Conservation (phyloP, 768 basidiomycete species). For the Podaxis carcinomalis region DNA sequence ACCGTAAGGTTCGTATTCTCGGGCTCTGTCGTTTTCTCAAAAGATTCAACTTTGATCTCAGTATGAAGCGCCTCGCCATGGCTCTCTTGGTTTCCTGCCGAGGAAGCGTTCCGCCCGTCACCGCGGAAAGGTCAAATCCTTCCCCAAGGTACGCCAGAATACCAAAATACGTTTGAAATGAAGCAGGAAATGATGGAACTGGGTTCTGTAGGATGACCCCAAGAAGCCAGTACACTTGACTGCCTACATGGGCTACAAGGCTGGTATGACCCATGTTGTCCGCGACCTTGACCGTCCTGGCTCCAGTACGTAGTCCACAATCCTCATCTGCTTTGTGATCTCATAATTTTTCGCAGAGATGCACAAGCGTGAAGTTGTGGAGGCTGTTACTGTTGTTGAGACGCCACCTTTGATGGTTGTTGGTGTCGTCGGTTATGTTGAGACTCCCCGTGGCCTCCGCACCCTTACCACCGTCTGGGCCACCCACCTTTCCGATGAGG, state of each 20-base stretch:
- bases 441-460: slow-evolving; percentile 98
- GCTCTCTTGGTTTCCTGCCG: slow-evolving; percentile 96
- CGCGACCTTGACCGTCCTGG: slow-evolving; percentile 99
- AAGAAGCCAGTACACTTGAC: slow-evolving; percentile 99
- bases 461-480: slow-evolving; percentile 99
- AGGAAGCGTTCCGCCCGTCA: slow-evolving; percentile 96
- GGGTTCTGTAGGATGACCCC: slow-evolving; percentile 80
- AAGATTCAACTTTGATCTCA: slow-evolving; percentile 26
- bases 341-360: slow-evolving; percentile 61
- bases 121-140: slow-evolving; percentile 98
- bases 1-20: slow-evolving; percentile 69
- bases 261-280: slow-evolving; percentile 99
- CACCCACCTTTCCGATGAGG: slow-evolving; percentile 93
- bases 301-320: slow-evolving; percentile 72
- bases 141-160: slow-evolving; percentile 77
- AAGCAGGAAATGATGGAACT: slow-evolving; percentile 8
- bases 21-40: slow-evolving; percentile 8
- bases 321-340: background rate
- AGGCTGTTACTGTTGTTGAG: slow-evolving; percentile 94
- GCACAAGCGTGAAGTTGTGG: slow-evolving; percentile 99
- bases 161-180: background rate
- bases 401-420: slow-evolving; percentile 96
- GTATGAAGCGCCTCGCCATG: slow-evolving; percentile 99
- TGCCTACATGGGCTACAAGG: slow-evolving; percentile 99
- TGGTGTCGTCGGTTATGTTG: slow-evolving; percentile 98